A percentile compares a stretch with the other conserved stretches of the same genome.
These are phyloP conservation scores for Phanerochaete carnosa DNA, from an alignment of 768 basidiomycete genomes.

Conservation along the genomic window DNA sequence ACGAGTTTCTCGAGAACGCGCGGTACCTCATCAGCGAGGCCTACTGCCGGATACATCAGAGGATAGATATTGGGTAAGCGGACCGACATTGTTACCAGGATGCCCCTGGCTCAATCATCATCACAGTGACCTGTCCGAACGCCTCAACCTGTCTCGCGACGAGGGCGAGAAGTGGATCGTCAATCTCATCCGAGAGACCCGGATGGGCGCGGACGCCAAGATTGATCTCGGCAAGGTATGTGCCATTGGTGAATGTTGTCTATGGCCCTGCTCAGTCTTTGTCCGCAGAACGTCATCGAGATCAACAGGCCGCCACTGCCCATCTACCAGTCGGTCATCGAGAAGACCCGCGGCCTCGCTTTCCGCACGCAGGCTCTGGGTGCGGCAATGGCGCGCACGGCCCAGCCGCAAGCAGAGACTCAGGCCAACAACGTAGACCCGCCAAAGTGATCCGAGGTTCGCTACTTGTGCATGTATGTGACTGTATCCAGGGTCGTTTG, in stretches of 20 bases:
- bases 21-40: slow-evolving; percentile 95
- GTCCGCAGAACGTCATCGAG: slow-evolving; percentile 87
- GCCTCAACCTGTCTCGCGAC: slow-evolving; percentile 88
- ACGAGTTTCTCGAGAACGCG: slow-evolving; percentile 96
- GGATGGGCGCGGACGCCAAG: slow-evolving; percentile 96
- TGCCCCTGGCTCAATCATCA: neutral
- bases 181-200: slow-evolving; percentile 95
- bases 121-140: slow-evolving; percentile 82
- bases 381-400: slow-evolving; percentile 57
- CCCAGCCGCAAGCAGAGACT: slow-evolving; percentile 10
- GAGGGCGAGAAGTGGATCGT: slow-evolving; percentile 99
- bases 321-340: slow-evolving; percentile 91
- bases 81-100: neutral
- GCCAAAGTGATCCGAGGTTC: slow-evolving; percentile 12
- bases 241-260: neutral
- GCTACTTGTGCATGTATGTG: neutral
- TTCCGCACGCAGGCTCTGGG: slow-evolving; percentile 90
- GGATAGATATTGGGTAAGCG: slow-evolving; percentile 79
- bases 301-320: slow-evolving; percentile 89
- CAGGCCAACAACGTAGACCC: slow-evolving; percentile 22
- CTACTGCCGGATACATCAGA: slow-evolving; percentile 95
- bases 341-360: slow-evolving; percentile 89
- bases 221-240: slow-evolving; percentile 93
- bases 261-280: slow-evolving; percentile 12
- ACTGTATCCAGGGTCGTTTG: neutral